Conservation (phyloP, 73 alveolate genomes). For the Tetrahymena malaccensis region DNA sequence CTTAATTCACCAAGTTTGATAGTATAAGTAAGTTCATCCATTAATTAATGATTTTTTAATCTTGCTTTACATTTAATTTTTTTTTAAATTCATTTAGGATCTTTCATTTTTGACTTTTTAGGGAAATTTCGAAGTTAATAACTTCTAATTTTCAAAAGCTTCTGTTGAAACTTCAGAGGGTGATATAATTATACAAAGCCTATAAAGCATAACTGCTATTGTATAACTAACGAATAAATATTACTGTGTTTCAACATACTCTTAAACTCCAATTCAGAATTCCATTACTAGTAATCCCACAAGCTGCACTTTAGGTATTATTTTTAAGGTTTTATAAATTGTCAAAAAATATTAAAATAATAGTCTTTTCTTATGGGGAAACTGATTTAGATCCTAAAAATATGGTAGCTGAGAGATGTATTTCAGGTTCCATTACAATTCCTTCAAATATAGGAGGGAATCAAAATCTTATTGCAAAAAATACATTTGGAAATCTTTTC, state of each 20-base stretch:
- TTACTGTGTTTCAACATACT: neutral
- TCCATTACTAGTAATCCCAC: neutral
- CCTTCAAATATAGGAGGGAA: neutral
- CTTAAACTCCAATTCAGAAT: neutral
- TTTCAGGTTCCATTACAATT: neutral
- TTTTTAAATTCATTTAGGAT: neutral
- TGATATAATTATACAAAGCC: neutral
- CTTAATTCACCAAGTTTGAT: neutral
- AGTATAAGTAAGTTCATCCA: neutral
- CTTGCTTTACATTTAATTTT: neutral
- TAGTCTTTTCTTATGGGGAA: neutral
- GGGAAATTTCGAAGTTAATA: neutral
- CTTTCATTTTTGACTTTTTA: neutral
- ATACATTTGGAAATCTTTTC: neutral
- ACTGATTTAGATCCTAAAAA: neutral
- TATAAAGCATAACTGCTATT: neutral
- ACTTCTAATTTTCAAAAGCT: neutral
- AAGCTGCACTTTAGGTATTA: neutral
- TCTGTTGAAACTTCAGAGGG: neutral
- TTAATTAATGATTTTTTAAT: neutral
- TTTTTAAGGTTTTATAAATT: neutral
- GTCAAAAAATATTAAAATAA: neutral
- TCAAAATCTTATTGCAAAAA: neutral
- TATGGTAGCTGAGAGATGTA: neutral
- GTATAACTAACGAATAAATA: neutral